Base-by-base conservation (phyloP, 495 filamentous ascomycete genomes). In the Hyaloscypha finlandica region DNA sequence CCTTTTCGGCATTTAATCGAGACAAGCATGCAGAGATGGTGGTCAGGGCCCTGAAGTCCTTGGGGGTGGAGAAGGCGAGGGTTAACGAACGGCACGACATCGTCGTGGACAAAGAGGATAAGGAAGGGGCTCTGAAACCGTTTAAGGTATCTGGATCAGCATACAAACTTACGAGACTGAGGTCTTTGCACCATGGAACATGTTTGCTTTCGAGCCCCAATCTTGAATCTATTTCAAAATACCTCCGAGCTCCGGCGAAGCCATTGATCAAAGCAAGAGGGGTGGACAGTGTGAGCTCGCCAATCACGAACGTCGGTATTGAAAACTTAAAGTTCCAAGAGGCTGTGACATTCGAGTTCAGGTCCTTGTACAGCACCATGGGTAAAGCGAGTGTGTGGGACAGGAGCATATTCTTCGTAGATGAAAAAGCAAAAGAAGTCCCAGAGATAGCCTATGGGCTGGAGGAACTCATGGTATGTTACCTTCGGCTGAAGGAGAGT, bases 81-180 rank as follows among this genome's bases (percentile, higher is more conserved):
- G 95, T 98, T 67, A 97, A 98, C 73, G 87, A 90, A 74, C 83
- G 95, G 62, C 95, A 98, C 74, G 95, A 99, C 73, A 97, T 99
- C 70, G 93, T 97, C 25, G 77, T 96, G 20, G 86, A 89, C 70
- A 65, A 75, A 20, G 51, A 33, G 53, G 53, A 76, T 16, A 62
- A 30, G 1, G 68, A 75, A 63, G 70, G 69, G 9, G 70, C 74
- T 20, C 61, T 60, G 1, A 77, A 75, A 6, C 74, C 75, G 4
- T 87, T 87, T 69, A 99, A 99, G 76, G 80, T 97, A 4, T 96
- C 92, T 1, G 95, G 95, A 2, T 95, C 91, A 1, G 95, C 95
- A 20, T 98, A 95, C 78, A 98, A 97, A 76, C 78, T 98, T 12
- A 97, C 90, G 4, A 78, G 90, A 22, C 76, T 83, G 42, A 85